These are phyloP conservation scores for Globisporangium spiculum DNA, from an alignment of 352 stramenopile species.

Conservation along the genomic window DNA sequence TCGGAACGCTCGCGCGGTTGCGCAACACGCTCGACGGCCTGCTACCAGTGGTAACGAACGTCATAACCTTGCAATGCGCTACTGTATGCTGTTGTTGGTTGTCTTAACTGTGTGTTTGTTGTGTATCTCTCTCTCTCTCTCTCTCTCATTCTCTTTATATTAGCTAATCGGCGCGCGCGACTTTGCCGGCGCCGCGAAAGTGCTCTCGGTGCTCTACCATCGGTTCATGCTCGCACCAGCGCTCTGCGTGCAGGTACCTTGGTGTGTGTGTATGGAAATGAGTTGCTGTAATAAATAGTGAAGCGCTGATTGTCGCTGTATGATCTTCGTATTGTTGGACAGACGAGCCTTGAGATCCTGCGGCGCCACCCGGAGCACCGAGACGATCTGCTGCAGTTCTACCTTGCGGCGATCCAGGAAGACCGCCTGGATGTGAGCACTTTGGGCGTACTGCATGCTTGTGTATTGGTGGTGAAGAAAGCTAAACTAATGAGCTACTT, in stretches of 20 bases:
- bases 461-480: background rate
- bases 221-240: slow-evolving; percentile 55
- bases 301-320: background rate
- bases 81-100: background rate
- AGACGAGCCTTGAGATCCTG: slow-evolving; percentile 79
- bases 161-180: slow-evolving; percentile 71
- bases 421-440: slow-evolving; percentile 47
- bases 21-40: slow-evolving; percentile 45
- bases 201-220: slow-evolving; percentile 67
- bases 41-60: slow-evolving; percentile 37
- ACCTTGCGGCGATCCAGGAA: slow-evolving; percentile 40
- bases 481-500: background rate
- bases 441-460: background rate
- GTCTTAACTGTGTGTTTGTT: background rate
- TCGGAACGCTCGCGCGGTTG: slow-evolving; percentile 29
- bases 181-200: slow-evolving; percentile 62
- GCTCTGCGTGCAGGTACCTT: slow-evolving; percentile 57
- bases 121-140: background rate
- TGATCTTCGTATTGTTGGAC: background rate
- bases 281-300: background rate
- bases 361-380: slow-evolving; percentile 47
- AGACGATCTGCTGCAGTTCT: slow-evolving; percentile 58
- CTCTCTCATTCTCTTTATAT: background rate
- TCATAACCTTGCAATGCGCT: background rate
- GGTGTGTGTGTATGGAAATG: background rate